phyloP scores from a whole-genome alignment of 2,329 filamentous ascomycete species.

The Aureobasidium sp. region DNA sequence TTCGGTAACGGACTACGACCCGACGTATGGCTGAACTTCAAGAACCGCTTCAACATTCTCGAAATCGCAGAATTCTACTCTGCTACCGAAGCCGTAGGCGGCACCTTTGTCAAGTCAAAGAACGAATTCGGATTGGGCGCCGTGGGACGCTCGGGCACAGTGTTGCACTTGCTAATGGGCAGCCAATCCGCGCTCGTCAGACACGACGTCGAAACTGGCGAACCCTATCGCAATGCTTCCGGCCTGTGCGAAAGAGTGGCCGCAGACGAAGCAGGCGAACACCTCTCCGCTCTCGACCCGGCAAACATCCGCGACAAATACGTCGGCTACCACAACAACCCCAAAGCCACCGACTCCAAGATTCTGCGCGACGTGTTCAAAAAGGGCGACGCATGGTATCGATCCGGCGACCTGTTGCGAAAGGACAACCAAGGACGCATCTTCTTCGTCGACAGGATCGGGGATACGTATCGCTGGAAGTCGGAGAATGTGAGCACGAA shows the following conservation, averaged over 20 bases:
- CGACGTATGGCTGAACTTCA: constrained; percentile 79
- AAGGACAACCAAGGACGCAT: constrained; percentile 62
- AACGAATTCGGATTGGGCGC: constrained; percentile 72
- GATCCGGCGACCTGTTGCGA: constrained; percentile 75
- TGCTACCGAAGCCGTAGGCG: constrained; percentile 50
- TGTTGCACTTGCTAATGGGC: constrained; percentile 52
- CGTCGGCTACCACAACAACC: constrained; percentile 76
- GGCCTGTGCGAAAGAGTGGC: constrained; percentile 58
- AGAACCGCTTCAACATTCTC: constrained; percentile 54
- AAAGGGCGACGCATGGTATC: constrained; percentile 75
- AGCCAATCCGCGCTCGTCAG: constrained; percentile 53
- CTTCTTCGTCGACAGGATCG: constrained; percentile 76
- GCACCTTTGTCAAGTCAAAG: constrained; percentile 63
- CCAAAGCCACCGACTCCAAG: constrained; percentile 63
- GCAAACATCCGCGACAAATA: constrained; percentile 58
- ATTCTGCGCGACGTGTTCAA: constrained; percentile 65
- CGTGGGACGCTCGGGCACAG: constrained; percentile 63
- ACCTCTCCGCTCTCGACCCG: constrained; percentile 64
- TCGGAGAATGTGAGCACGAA: constrained; percentile 41
- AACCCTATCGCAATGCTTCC: constrained; percentile 62
- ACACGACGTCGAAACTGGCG: constrained; percentile 64
- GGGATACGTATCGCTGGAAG: constrained; percentile 75
- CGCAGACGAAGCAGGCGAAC: constrained; percentile 62
- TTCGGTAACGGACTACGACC: constrained; percentile 82
- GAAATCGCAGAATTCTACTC: constrained; percentile 34